Percentiles rank a stretch among this genome's conserved stretches.
These are phyloP conservation scores for Russula brevipes DNA, from an alignment of 768 basidiomycete species.

Conservation along the genomic window DNA sequence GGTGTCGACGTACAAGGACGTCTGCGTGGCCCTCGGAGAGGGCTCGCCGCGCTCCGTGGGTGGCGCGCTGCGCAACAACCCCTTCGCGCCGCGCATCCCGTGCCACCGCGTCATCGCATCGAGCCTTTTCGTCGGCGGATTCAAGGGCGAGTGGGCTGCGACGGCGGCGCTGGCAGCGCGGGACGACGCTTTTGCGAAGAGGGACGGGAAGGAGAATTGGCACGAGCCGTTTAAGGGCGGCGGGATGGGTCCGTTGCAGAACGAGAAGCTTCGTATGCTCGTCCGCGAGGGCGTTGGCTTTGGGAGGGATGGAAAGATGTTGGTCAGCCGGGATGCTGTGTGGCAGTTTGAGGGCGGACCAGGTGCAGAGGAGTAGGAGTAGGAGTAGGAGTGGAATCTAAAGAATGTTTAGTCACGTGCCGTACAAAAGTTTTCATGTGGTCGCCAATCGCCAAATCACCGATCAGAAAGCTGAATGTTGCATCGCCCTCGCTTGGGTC, in stretches of 20 bases:
- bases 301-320: slow-evolving; percentile 13
- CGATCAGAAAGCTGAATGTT: no score
- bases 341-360: slow-evolving; percentile 17
- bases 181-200: background rate
- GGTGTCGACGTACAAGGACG: slow-evolving; percentile 27
- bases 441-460: no score
- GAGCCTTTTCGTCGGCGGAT: slow-evolving; percentile 56
- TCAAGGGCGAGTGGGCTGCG: slow-evolving; percentile 49
- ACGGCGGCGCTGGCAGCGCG: background rate
- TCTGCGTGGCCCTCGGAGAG: slow-evolving; percentile 43
- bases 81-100: slow-evolving; percentile 61
- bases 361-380: no score
- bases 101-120: slow-evolving; percentile 69
- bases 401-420: no score
- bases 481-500: no score
- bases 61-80: slow-evolving; percentile 55
- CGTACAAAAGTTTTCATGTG: no score
- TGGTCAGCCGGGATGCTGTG: slow-evolving; percentile 4
- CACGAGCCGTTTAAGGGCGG: slow-evolving; percentile 16
- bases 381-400: no score
- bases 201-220: slow-evolving; percentile 13
- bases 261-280: slow-evolving; percentile 23
- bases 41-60: slow-evolving; percentile 73
- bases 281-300: slow-evolving; percentile 20
- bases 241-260: slow-evolving; percentile 20